Evolutionary conservation across 2,329 filamentous ascomycete genomes (phyloP), one percentile per base, ranked within the genome.

Genomic region (Xylariaceae sp.): DNA sequence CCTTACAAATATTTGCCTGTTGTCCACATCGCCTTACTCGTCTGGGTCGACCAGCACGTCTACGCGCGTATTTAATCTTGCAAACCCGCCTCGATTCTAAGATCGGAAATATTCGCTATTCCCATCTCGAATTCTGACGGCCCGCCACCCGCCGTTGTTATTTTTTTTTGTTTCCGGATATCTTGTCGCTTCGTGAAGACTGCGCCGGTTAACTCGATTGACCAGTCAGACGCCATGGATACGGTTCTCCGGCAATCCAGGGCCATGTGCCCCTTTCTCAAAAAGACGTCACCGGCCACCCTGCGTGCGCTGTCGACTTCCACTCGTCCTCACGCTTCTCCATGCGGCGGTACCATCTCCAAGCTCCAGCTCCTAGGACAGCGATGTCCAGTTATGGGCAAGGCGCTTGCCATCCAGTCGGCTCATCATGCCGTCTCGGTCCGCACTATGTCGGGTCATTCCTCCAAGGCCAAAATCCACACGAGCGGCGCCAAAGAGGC

Each of bases 381-480:
- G 69, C 90, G 92, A 72, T 99, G 94, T 81, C 94, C 94, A 55
- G 87, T 99, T 73, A 99, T 99, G 94, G 92, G 92, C 72, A 95
- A 96, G 80, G 94, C 94, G 40, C 83, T 99, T 71, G 88, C 90
- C 57, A 86, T 96, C 37, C 92, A 96, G 79, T 81, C 81, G 43
- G 79, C 83, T 59, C 79, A 80, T 52, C 73, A 74, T 49, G 72
- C 75, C 56, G 71, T 76, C 53, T 72, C 78, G 49, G 70, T 81
- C 59, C 76, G 80, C 56, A 72, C 76, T 60, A 74, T 81, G 61
- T 76, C 77, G 53, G 71, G 74, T 51, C 74, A 78, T 61, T 68
- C 72, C 61, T 69, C 72, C 62, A 79, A 76, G 71, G 88, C 88
- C 58, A 85, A 81, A 65, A 77, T 97, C 72, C 92, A 97, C 75